Percentiles rank a stretch among this genome's conserved stretches.
phyloP scores from a whole-genome alignment of 2,329 filamentous ascomycete genomes.

The Arthrocladium fulminans region DNA sequence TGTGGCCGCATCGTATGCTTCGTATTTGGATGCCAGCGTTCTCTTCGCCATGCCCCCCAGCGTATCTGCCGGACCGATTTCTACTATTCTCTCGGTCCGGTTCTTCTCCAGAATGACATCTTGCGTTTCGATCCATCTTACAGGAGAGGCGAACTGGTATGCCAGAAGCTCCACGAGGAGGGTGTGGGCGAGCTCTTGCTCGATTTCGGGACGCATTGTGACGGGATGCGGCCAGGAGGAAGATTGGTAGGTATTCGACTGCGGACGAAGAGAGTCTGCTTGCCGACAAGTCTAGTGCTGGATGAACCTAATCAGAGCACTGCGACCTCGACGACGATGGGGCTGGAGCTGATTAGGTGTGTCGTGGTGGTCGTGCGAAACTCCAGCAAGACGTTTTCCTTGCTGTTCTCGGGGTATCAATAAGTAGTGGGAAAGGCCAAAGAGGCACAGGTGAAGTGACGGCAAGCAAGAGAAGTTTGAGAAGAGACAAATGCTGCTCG shows the following conservation, averaged over 20 bases:
- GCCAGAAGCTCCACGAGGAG: constrained; percentile 96
- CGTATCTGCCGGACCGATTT: constrained; percentile 93
- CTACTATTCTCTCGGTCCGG: constrained; percentile 91
- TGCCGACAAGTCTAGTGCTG: constrained; percentile 11
- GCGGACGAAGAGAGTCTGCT: neutral
- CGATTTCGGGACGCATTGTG: constrained; percentile 93
- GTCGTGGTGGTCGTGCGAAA: neutral
- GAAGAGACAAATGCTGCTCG: neutral
- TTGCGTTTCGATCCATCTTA: constrained; percentile 99
- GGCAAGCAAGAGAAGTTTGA: constrained; percentile 3
- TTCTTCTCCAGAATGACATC: constrained; percentile 98
- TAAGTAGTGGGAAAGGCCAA: neutral
- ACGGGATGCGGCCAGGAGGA: constrained; percentile 21
- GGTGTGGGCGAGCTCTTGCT: constrained; percentile 98
- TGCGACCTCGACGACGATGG: constrained; percentile 3
- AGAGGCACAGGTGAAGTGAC: neutral
- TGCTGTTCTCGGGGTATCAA: constrained; percentile 6
- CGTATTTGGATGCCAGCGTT: constrained; percentile 92
- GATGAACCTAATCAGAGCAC: constrained; percentile 26
- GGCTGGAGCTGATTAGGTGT: neutral
- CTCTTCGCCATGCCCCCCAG: constrained; percentile 95
- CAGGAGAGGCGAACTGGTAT: constrained; percentile 97
- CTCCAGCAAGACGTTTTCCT: constrained; percentile 1
- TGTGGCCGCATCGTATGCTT: constrained; percentile 94
- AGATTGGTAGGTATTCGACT: constrained; percentile 13